Evolutionary conservation across 2,329 filamentous ascomycete species (phyloP), one percentile per base, ranked within the genome.

Genomic region (Cordyceps cicadae): DNA sequence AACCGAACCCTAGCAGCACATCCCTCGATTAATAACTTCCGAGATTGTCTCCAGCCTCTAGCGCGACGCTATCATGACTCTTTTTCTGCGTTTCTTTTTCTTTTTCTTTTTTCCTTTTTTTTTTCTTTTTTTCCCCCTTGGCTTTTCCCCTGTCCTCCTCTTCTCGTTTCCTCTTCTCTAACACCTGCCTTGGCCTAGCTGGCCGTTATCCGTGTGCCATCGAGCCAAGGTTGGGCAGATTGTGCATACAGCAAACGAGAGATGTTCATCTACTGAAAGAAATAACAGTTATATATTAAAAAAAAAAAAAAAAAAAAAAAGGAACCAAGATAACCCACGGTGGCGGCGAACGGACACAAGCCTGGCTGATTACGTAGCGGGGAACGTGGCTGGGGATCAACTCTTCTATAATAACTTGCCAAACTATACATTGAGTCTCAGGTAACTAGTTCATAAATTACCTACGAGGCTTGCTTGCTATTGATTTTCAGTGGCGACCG

Each of bases 21-120:
- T 37, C 49, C 57, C 26, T 51, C 14, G 59, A 55, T 55, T 50
- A 46, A 61, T 61, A 61, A 56, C 52, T 61, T 61, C 59, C 59
- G 59, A 61, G 59, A 61, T 61, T 45, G 34, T 51, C 59, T 51
- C 59, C 59, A 61, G 52, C 12, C 26, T 32, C 59, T 61, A 55
- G 52, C 52, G 59, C 53, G 45, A 37, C 51, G 45, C 52, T 52
- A 54, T 59, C 17, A 51, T 48, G 24, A 34, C 7, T 51, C 29
- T 32, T 51, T 43, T 43, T 49, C 3, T 34, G 45, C 34, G 37
- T 55, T 34, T 24, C 3, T 24, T 24, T 24, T 24, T 24, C 4
- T 24, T 24, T 24, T 24, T 4, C 4, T 24, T 24, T 24, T 24
- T 24, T 4, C 4, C 4, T 24, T 24, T 24, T 24, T 24, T 24